These are phyloP conservation scores for Spathaspora passalidarum DNA, from an alignment of 805 yeast species.

Conservation along the genomic window DNA sequence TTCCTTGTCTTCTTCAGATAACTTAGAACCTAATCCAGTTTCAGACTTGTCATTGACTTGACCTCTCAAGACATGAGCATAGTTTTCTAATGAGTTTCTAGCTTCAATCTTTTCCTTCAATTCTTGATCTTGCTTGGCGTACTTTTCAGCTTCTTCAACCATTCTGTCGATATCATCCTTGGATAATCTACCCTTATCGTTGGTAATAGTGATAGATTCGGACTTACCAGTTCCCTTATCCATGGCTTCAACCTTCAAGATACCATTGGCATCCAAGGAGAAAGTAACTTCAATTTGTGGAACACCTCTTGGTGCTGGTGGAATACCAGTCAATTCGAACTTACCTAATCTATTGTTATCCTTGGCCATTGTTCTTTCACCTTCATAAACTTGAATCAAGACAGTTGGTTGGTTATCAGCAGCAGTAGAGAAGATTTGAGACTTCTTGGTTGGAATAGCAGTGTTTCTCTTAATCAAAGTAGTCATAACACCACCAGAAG, in stretches of 20 bases:
- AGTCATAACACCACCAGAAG: conserved; percentile 99
- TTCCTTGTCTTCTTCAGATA: conserved; percentile 90
- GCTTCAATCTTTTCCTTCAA: conserved; percentile 41
- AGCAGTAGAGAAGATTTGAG: conserved; percentile 98
- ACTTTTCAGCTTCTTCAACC: conserved; percentile 98
- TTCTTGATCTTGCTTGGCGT: conserved; percentile 45
- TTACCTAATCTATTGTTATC: conserved; percentile 98
- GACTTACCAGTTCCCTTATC: conserved; percentile 99
- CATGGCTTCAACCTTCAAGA: conserved; percentile 97
- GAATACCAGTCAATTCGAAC: conserved; percentile 96
- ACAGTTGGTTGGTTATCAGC: conserved; percentile 99
- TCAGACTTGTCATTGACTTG: conserved; percentile 35
- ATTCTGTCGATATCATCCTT: conserved; percentile 96
- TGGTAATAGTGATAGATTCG: conserved; percentile 97
- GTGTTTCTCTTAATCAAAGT: conserved; percentile 99
- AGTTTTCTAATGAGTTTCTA: conserved; percentile 45
- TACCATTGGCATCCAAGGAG: conserved; percentile 99
- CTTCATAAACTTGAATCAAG: conserved; percentile 98
- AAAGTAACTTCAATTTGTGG: conserved; percentile 99
- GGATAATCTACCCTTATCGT: conserved; percentile 98
- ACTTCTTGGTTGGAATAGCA: conserved; percentile 98
- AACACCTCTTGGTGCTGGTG: conserved; percentile 98
- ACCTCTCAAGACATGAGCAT: conserved; percentile 46
- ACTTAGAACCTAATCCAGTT: conserved; percentile 63
- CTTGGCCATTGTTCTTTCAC: conserved; percentile 98